Conservation (phyloP, 257 asterid genomes). For the Solanum etuberosum region DNA sequence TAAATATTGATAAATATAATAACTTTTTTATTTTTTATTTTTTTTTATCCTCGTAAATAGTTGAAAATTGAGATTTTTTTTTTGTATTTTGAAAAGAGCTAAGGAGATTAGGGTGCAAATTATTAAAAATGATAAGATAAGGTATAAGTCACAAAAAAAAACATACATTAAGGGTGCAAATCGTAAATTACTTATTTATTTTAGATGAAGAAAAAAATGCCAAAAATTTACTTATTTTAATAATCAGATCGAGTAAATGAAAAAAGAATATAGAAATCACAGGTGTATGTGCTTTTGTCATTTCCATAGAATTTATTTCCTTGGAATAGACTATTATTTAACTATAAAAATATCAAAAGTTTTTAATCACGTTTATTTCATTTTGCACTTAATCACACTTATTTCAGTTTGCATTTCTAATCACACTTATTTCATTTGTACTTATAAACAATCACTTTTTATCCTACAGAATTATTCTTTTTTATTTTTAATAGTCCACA, state of each 20-base stretch:
- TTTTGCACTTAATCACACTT: background rate
- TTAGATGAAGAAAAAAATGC: no score
- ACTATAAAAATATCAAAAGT: background rate
- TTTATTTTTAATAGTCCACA: background rate
- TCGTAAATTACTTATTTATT: background rate
- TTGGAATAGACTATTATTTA: background rate
- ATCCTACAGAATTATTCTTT: background rate
- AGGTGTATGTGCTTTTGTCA: background rate
- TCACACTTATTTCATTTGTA: background rate
- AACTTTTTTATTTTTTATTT: no score
- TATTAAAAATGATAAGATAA: no score
- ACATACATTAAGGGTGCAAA: no score
- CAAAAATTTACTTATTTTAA: no score
- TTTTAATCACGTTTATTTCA: background rate
- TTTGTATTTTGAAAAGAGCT: no score
- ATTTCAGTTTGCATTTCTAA: background rate
- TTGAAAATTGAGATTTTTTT: no score
- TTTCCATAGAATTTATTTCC: background rate
- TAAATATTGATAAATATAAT: no score
- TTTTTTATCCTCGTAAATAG: no score
- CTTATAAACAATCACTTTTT: background rate
- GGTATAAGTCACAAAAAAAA: no score
- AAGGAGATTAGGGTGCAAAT: no score
- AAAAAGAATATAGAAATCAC: background rate
- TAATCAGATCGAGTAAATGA: background rate